Conservation (phyloP, 352 stramenopile genomes). For the Phytophthora pini region DNA sequence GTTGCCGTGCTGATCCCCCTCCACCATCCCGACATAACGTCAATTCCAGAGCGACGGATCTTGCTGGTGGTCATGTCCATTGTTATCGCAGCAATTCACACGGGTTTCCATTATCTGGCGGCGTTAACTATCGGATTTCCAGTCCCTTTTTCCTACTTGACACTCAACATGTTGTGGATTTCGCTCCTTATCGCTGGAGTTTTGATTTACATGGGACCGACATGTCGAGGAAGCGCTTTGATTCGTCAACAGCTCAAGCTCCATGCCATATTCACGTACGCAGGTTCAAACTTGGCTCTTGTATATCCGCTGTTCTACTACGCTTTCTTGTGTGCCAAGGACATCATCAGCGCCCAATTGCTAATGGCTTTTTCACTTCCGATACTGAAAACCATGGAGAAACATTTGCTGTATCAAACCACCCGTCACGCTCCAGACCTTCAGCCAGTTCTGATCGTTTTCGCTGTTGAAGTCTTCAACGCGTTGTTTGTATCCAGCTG, state of each 20-base stretch:
- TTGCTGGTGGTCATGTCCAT: conserved; percentile 14
- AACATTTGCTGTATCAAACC: conserved; percentile 26
- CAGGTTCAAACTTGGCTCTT: conserved; percentile 20
- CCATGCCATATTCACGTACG: conserved; percentile 22
- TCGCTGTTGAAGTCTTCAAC: conserved; percentile 45
- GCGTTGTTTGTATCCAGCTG: conserved; percentile 41
- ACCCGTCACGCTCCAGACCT: conserved; percentile 24
- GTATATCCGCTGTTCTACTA: conserved; percentile 35
- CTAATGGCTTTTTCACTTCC: conserved; percentile 30
- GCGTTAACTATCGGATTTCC: conserved; percentile 23
- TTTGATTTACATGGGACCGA: conserved; percentile 21
- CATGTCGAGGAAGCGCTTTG: not conserved
- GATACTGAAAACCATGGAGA: conserved; percentile 30
- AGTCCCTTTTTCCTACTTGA: conserved; percentile 26
- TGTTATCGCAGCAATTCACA: conserved; percentile 11
- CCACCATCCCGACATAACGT: conserved; percentile 13
- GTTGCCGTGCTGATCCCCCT: conserved; percentile 16
- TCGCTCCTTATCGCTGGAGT: conserved; percentile 15
- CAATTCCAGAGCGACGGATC: conserved; percentile 10
- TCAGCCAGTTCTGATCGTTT: conserved; percentile 31
- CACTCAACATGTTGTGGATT: conserved; percentile 29
- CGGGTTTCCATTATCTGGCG: conserved; percentile 18
- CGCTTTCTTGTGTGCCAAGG: conserved; percentile 17
- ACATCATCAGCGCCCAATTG: conserved; percentile 17
- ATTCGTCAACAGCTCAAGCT: conserved; percentile 15